Base-by-base conservation (phyloP, 495 filamentous ascomycete species). In the Aspergillus bridgeri region DNA sequence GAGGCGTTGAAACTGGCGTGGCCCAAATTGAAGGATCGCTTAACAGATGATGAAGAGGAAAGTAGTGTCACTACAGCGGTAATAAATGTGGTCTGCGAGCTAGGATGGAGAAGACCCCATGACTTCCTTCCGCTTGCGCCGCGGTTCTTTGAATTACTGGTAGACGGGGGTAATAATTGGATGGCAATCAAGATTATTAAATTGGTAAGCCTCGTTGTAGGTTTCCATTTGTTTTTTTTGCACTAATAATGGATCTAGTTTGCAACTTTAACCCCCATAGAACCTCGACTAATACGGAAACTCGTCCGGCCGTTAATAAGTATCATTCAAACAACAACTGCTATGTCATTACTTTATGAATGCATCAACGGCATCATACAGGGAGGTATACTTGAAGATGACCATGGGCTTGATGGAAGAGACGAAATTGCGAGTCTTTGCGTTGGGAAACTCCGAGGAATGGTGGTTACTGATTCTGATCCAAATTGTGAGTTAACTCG, bases 141-240 rank as follows among this genome's bases (percentile, higher is more conserved):
- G 11, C 81, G 94, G 51, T 75, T 98, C 29, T 98, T 98, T 60
- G 90, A 95, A 53, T 77, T 98, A 11, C 76, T 98, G 9, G 92
- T 96, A n/a, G 89, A 93, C 51, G 84, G 90, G 27, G 89, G 88
- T 6, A 98, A 98, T 69, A 98, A 98, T 73, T 98, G 94, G 94
- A 98, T 98, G 93, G 92, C 91, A 29, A 98, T 98, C 67, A 98
- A 98, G 65, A 83, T 98, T 54, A 98, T 98, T 67, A 98, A 98
- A 70, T 82, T 98, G 51, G 92, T 94, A 66, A 58, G 86, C 73
- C 18, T 6, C 48, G 17, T 3, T 55, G 7, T 43, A 33, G 21
- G 7, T 4, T 29, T 53, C 3, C 49, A 50, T 56, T 49, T 29
- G 3, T 38, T 38, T 38, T 9, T 38, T 13, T 13, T 38, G 11